Evolutionary conservation across 78 protist species (phyloP).

Genomic region (Polysphondylium violaceum): DNA sequence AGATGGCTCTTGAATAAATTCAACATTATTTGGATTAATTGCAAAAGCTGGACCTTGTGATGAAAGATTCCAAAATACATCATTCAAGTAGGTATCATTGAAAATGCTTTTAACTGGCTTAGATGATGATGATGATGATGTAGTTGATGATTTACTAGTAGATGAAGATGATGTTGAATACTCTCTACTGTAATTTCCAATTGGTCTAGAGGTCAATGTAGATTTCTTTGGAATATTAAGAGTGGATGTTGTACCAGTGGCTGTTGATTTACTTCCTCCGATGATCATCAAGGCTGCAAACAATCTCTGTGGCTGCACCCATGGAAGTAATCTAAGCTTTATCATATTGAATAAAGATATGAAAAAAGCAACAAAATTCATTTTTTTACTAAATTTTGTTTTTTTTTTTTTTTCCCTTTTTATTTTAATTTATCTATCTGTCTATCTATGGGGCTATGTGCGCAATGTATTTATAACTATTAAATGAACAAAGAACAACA

Average conservation of each 20-base stretch:
- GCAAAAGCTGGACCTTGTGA: constrained; percentile 69
- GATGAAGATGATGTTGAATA: background rate
- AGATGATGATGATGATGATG: background rate
- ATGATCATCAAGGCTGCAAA: constrained; percentile 44
- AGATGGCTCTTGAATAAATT: constrained; percentile 65
- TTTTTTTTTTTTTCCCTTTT: background rate
- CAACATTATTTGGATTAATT: constrained; percentile 34
- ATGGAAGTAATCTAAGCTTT: constrained; percentile 15
- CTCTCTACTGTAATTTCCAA: constrained; percentile 2
- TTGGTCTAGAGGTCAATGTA: background rate
- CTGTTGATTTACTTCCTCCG: background rate
- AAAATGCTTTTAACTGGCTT: background rate
- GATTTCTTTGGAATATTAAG: constrained; percentile 6
- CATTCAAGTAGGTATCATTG: constrained; percentile 34
- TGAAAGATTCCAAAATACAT: constrained; percentile 56
- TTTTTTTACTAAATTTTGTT: background rate
- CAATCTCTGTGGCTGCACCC: constrained; percentile 51
- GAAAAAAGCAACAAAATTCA: constrained; percentile 13
- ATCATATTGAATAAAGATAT: constrained; percentile 54
- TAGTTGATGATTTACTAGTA: background rate
- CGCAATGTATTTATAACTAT: too few relatives aligned
- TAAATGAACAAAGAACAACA: too few relatives aligned
- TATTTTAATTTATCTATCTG: too few relatives aligned
- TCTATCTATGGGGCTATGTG: too few relatives aligned
- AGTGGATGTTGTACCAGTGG: background rate